Percentiles rank a stretch among this genome's conserved stretches.
These are phyloP conservation scores for Herpetospermum pedunculosum DNA, from an alignment of 306 rosid species.

Conservation along the genomic window DNA sequence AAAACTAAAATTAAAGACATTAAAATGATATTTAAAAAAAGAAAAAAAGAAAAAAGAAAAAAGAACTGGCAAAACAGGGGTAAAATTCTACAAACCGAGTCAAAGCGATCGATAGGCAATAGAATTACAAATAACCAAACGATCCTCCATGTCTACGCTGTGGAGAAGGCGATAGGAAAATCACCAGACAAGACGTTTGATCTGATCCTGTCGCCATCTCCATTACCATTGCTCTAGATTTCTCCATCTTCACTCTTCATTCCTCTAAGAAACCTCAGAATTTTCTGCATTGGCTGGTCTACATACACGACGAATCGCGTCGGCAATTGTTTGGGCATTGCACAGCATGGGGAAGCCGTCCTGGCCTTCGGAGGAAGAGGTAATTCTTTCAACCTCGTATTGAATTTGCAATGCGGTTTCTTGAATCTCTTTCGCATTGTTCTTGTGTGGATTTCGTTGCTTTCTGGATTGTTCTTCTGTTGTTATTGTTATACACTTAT, in stretches of 20 bases:
- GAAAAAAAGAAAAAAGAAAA: no score
- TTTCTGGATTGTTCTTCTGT: neutral
- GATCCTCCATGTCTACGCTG: neutral
- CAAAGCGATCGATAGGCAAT: neutral
- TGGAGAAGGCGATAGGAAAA: neutral
- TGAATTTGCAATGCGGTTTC: neutral
- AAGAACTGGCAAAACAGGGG: neutral
- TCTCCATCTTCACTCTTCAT: neutral
- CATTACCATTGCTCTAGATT: neutral
- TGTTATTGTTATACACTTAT: no score
- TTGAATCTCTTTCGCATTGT: neutral
- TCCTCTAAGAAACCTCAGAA: neutral
- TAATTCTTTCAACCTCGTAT: slow-evolving; percentile 12
- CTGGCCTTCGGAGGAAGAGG: slow-evolving; percentile 77
- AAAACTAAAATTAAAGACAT: no score
- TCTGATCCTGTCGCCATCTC: neutral
- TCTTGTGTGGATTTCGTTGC: neutral
- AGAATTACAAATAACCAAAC: neutral
- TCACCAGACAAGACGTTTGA: neutral
- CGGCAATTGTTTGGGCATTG: neutral
- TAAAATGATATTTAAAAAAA: no score
- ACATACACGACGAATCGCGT: neutral
- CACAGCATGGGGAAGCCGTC: slow-evolving; percentile 27
- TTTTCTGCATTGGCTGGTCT: neutral
- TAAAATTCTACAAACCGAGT: neutral